Evolutionary conservation across 768 basidiomycete genomes (phyloP).

Genomic region (Mycena galopus): DNA sequence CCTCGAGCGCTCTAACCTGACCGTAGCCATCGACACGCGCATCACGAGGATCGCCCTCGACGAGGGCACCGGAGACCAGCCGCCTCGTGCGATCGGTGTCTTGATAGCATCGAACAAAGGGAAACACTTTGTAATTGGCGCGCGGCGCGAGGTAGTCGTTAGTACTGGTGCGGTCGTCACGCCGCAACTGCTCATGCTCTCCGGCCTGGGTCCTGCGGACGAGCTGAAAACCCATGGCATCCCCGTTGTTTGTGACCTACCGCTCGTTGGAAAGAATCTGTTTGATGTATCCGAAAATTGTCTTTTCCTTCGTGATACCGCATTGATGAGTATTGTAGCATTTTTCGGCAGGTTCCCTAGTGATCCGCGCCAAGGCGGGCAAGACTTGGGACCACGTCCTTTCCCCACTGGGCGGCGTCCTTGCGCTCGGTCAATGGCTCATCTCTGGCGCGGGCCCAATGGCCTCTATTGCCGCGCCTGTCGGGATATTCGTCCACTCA

Average conservation of each 20-base stretch:
- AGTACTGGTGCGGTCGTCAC: constrained; percentile 41
- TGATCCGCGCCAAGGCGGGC: constrained; percentile 21
- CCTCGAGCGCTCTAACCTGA: constrained; percentile 37
- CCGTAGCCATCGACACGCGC: constrained; percentile 34
- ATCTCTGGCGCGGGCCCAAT: constrained; percentile 19
- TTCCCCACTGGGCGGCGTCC: constrained; percentile 5
- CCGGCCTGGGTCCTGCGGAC: constrained; percentile 79
- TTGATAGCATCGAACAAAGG: constrained; percentile 13
- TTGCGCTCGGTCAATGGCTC: constrained; percentile 22
- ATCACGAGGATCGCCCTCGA: constrained; percentile 24
- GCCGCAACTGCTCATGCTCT: constrained; percentile 69
- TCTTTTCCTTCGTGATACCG: too few relatives aligned
- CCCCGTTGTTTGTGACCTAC: constrained; percentile 69
- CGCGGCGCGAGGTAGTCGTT: constrained; percentile 64
- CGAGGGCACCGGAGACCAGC: background rate
- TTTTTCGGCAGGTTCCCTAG: constrained; percentile 20
- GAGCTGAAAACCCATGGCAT: constrained; percentile 68
- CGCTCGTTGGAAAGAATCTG: constrained; percentile 81
- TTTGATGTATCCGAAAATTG: too few relatives aligned
- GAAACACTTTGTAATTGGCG: constrained; percentile 50
- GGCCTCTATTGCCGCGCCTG: constrained; percentile 15
- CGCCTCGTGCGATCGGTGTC: constrained; percentile 29
- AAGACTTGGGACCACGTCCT: constrained; percentile 29
- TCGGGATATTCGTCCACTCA: constrained; percentile 26
- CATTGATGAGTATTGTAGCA: too few relatives aligned